Percentiles rank a stretch among this genome's conserved stretches.
Conservation (phyloP, 371 early-diverging fungal genomes). For the Phascolomyces articulosus region DNA sequence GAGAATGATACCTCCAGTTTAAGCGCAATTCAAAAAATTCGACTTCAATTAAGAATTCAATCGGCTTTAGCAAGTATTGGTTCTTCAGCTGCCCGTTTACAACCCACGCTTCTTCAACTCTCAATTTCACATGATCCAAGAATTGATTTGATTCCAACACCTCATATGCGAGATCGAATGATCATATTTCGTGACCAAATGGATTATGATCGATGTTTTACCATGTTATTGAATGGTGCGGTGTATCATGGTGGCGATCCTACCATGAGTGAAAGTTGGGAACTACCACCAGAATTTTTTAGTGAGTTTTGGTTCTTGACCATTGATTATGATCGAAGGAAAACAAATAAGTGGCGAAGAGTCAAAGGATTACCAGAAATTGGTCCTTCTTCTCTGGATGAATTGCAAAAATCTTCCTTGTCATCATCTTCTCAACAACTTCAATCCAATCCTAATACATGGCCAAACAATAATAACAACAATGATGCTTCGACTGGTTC, state of each 20-base stretch:
- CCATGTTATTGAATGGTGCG: constrained; percentile 49
- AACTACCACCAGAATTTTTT: constrained; percentile 60
- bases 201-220: constrained; percentile 61
- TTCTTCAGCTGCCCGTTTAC: constrained; percentile 26
- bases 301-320: constrained; percentile 50
- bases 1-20: constrained; percentile 19
- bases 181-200: constrained; percentile 58
- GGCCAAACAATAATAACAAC: neutral
- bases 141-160: constrained; percentile 61
- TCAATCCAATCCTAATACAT: neutral
- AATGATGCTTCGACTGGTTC: neutral
- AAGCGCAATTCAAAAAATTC: constrained; percentile 46
- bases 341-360: constrained; percentile 44
- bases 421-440: no score
- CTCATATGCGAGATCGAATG: constrained; percentile 63
- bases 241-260: constrained; percentile 63
- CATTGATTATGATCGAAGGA: constrained; percentile 35
- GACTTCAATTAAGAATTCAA: constrained; percentile 44
- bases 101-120: constrained; percentile 44
- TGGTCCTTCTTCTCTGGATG: constrained; percentile 9
- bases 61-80: constrained; percentile 29
- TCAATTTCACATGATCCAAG: constrained; percentile 63
- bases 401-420: no score
- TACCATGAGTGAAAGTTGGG: constrained; percentile 59
- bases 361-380: constrained; percentile 40